Evolutionary conservation across 768 basidiomycete genomes (phyloP), one percentile per base, ranked within the genome.

Genomic region (Favolaschia claudopus): DNA sequence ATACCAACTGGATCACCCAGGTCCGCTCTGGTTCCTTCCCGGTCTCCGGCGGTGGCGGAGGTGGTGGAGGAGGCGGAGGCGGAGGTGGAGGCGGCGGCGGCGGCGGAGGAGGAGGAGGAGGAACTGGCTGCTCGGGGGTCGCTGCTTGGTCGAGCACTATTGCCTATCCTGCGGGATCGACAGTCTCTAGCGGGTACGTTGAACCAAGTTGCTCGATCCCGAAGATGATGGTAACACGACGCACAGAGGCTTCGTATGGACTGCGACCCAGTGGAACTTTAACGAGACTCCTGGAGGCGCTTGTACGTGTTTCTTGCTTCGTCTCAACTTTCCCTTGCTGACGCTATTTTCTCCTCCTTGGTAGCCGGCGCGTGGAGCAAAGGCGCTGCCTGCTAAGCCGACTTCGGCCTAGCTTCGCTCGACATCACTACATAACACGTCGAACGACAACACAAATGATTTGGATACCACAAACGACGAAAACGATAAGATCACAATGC

Each of bases 1-100:
- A 70, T 17, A 70, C 75, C 12, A 25, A 73, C 24, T 82, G 80
- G 80, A 79, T 82, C 47, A 45, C 69, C 49, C 66, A 67, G 20
- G 79, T 79, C 27, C 76, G 78, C 43, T 20, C 49, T 17, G 43
- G 19, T 2, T 57, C 61, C 36, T 62, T 56, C 49, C 60, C 60
- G 36, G 60, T 61, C 48, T 10, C 20, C 42, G 44, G 56, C 12
- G n/a, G 20, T 25, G 15, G 22, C 27, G 17, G n/a, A 24, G 5
- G 22, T 36, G 4, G 25, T 19, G 39, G 52, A 46, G 29, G 33
- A n/a, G n/a, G n/a, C n/a, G n/a, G n/a, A n/a, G 44, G 56, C 12
- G n/a, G 20, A n/a, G 15, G 22, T 28, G 17, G n/a, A 24, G 5
- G 22, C 32, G 4, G 25, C 20, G 39, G 52, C 51, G 29, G 33